Evolutionary conservation across 1,284 basidiomycete genomes (phyloP).

Genomic region (Pascua sp.): DNA sequence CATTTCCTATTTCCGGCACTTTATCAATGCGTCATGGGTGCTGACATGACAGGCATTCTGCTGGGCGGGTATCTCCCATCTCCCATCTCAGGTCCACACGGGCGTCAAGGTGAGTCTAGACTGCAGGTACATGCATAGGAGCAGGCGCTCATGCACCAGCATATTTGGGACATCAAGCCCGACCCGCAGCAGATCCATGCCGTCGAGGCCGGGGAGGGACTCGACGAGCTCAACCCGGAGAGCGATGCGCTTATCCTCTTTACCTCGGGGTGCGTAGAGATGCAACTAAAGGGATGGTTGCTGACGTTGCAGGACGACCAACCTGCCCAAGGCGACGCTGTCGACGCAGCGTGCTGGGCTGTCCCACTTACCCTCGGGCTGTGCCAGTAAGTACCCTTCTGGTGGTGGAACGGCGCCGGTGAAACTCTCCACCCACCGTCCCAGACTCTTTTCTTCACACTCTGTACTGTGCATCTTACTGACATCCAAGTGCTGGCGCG

Average conservation of each 20-base stretch:
- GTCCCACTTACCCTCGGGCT: conserved; percentile 4
- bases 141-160: too few relatives aligned
- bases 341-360: conserved; percentile 8
- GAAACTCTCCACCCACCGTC: too few relatives aligned
- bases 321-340: conserved; percentile 10
- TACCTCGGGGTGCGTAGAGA: conserved; percentile 13
- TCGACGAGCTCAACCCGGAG: conserved; percentile 19
- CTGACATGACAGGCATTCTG: neutral
- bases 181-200: conserved; percentile 7
- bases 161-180: neutral
- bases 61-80: conserved; percentile 5
- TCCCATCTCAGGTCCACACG: neutral
- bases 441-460: too few relatives aligned
- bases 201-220: conserved; percentile 4
- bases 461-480: too few relatives aligned
- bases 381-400: conserved; percentile 18
- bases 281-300: neutral
- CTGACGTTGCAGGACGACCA: conserved; percentile 6
- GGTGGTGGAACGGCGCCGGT: too few relatives aligned
- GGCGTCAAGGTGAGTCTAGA: neutral
- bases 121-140: too few relatives aligned
- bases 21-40: too few relatives aligned
- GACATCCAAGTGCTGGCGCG: too few relatives aligned
- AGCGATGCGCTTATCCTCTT: conserved; percentile 43
- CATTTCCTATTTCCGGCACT: too few relatives aligned